Evolutionary conservation across 1,284 basidiomycete genomes (phyloP).

Genomic region (Takashimella tepidaria): DNA sequence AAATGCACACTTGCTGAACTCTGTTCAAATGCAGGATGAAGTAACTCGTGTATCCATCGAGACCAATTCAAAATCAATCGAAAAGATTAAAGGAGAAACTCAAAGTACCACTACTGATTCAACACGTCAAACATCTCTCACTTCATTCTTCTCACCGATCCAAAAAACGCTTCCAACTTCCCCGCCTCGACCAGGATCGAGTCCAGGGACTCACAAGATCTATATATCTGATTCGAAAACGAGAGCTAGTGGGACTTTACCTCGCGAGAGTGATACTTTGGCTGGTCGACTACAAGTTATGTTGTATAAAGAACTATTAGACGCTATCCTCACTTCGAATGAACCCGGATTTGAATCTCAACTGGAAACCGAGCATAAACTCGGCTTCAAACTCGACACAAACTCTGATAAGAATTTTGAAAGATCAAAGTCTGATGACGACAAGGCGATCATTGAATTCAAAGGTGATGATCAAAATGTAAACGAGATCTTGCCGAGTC

Average conservation of each 20-base stretch:
- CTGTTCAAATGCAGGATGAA: slow-evolving; percentile 58
- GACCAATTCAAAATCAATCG: slow-evolving; percentile 11
- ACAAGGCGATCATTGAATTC: no score
- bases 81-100: slow-evolving; percentile 24
- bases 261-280: slow-evolving; percentile 59
- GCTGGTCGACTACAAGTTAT: slow-evolving; percentile 73
- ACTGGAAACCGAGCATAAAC: no score
- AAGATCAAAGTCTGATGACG: no score
- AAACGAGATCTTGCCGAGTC: slow-evolving; percentile 13
- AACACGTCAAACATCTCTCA: slow-evolving; percentile 12
- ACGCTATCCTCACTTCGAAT: slow-evolving; percentile 36
- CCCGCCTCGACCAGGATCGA: slow-evolving; percentile 2
- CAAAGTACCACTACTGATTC: not conserved
- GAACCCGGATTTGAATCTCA: no score
- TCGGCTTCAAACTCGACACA: no score
- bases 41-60: slow-evolving; percentile 45
- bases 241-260: slow-evolving; percentile 55
- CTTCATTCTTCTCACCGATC: slow-evolving; percentile 30
- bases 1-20: not conserved
- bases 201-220: slow-evolving; percentile 51
- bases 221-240: slow-evolving; percentile 73
- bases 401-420: no score
- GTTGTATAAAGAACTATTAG: slow-evolving; percentile 71
- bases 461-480: no score
- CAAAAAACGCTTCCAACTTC: slow-evolving; percentile 10